Evolutionary conservation across 2,329 filamentous ascomycete genomes (phyloP).

Genomic region (Hypomyces rosellus): DNA sequence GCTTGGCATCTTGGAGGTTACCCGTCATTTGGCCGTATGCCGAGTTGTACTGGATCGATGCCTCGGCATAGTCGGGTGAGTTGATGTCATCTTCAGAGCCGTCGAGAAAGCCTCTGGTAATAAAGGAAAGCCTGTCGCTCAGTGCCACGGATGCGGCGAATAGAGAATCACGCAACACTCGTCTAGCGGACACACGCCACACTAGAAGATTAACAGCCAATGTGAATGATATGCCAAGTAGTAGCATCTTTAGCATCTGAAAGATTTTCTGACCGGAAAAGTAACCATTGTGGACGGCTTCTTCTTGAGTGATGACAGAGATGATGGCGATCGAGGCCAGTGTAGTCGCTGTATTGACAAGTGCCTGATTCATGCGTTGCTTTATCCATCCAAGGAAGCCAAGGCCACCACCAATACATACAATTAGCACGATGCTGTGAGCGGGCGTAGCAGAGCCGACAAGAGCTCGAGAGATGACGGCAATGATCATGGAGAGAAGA

Average conservation of each 20-base stretch:
- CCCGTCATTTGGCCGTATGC: conserved; percentile 66
- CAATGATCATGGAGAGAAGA: conserved; percentile 81
- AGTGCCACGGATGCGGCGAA: conserved; percentile 66
- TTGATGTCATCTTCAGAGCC: conserved; percentile 74
- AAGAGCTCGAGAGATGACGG: conserved; percentile 66
- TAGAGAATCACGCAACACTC: conserved; percentile 66
- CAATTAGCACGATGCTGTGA: conserved; percentile 69
- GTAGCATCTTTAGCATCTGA: conserved; percentile 75
- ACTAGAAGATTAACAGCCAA: conserved; percentile 70
- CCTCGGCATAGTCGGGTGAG: conserved; percentile 56
- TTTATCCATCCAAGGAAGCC: conserved; percentile 87
- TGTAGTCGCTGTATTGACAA: conserved; percentile 81
- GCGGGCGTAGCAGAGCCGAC: conserved; percentile 63
- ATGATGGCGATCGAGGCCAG: conserved; percentile 84
- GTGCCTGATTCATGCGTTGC: conserved; percentile 67
- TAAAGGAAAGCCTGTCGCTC: conserved; percentile 73
- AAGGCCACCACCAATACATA: conserved; percentile 81
- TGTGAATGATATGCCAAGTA: conserved; percentile 68
- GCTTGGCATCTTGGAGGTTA: conserved; percentile 76
- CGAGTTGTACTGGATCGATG: conserved; percentile 57
- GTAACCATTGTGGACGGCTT: conserved; percentile 72
- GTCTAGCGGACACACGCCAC: conserved; percentile 71
- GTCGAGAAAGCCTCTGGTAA: conserved; percentile 76
- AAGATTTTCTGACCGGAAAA: conserved; percentile 77
- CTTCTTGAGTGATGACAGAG: conserved; percentile 85